phyloP scores from a whole-genome alignment of 768 basidiomycete genomes.

The Leccinum subgranulosum region DNA sequence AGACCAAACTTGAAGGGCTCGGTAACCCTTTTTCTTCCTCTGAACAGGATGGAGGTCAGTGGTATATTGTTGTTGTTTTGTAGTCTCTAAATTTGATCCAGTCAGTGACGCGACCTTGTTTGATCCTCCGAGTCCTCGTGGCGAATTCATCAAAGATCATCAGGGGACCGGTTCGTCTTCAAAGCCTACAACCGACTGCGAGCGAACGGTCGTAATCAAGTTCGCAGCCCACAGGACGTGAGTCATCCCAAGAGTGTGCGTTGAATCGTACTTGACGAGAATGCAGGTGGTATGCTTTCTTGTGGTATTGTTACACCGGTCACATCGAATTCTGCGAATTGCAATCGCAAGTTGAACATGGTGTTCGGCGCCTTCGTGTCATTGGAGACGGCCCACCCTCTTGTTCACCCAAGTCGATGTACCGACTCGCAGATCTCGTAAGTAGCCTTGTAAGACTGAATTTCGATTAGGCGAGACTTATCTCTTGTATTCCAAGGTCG shows the following conservation, averaged over 20 bases:
- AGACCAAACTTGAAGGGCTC: background rate
- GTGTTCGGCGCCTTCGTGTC: too few relatives aligned
- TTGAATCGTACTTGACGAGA: background rate
- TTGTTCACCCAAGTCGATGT: too few relatives aligned
- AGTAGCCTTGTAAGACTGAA: too few relatives aligned
- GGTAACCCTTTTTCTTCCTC: conserved; percentile 4
- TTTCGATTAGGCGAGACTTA: too few relatives aligned
- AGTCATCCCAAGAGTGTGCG: background rate
- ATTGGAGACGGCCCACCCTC: too few relatives aligned
- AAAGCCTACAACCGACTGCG: background rate
- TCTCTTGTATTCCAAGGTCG: conserved; percentile 17
- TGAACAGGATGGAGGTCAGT: conserved; percentile 12
- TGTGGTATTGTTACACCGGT: conserved; percentile 27
- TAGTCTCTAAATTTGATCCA: conserved; percentile 7
- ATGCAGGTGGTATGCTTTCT: conserved; percentile 21
- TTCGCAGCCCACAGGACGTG: conserved; percentile 20
- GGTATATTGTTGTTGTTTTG: background rate
- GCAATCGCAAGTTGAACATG: too few relatives aligned
- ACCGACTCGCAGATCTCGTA: too few relatives aligned
- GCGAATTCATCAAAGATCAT: conserved; percentile 4
- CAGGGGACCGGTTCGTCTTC: background rate
- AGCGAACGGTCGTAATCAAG: conserved; percentile 1
- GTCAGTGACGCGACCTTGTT: background rate
- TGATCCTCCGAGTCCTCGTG: background rate
- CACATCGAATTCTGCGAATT: conserved; percentile 14